Conservation (phyloP, 768 basidiomycete species). For the Termitomyces sp. region DNA sequence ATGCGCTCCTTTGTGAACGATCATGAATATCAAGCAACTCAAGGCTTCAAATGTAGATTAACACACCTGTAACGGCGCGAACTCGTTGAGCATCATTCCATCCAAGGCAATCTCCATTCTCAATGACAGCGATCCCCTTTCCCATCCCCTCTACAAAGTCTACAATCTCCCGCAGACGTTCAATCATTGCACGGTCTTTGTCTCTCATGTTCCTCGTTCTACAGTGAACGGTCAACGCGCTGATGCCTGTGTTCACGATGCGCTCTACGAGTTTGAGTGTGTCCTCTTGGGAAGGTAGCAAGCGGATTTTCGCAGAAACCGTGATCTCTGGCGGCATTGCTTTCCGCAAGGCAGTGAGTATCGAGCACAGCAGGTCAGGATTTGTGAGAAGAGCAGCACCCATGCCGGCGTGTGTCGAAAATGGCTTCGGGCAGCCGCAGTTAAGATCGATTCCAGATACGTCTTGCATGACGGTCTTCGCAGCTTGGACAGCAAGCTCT, state of each 20-base stretch:
- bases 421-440: conserved; percentile 96
- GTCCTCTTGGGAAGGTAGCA: conserved; percentile 82
- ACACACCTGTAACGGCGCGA: conserved; percentile 64
- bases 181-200: conserved; percentile 72
- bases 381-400: conserved; percentile 92
- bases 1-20: conserved; percentile 54
- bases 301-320: conserved; percentile 91
- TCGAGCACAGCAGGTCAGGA: conserved; percentile 87
- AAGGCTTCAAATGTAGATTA: not conserved
- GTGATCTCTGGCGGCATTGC: conserved; percentile 76
- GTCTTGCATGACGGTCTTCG: conserved; percentile 80
- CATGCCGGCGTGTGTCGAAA: conserved; percentile 93
- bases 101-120: conserved; percentile 89
- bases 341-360: conserved; percentile 73
- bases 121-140: conserved; percentile 80
- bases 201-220: conserved; percentile 91
- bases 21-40: not conserved
- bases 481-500: conserved; percentile 88
- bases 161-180: conserved; percentile 81
- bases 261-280: conserved; percentile 88
- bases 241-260: conserved; percentile 85
- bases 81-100: conserved; percentile 79
- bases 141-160: conserved; percentile 76
- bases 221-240: conserved; percentile 91
- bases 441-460: conserved; percentile 95